Percentiles rank a stretch among this genome's conserved stretches.
Conservation (phyloP, 371 early-diverging fungal genomes). For the Rhizopus sp. region DNA sequence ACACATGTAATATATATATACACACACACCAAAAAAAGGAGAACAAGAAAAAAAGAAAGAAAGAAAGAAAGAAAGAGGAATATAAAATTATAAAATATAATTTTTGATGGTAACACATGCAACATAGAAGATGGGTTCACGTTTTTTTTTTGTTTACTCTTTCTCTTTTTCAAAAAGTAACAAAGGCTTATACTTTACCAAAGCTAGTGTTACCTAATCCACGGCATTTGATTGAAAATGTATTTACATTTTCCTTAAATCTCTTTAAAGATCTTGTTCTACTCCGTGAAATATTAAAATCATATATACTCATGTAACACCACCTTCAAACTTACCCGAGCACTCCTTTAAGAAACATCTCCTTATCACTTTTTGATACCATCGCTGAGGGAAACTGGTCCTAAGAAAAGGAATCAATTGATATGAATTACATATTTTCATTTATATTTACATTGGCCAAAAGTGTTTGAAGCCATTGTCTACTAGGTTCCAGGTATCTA, state of each 20-base stretch:
- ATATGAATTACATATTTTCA: not conserved
- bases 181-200: constrained; percentile 22
- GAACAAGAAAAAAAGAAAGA: constrained; percentile 1
- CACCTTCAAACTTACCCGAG: constrained; percentile 49
- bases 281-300: constrained; percentile 10
- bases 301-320: not conserved
- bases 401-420: constrained; percentile 27
- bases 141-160: constrained; percentile 7
- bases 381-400: constrained; percentile 66
- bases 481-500: constrained; percentile 51
- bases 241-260: constrained; percentile 57
- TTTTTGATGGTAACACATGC: constrained; percentile 2
- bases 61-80: constrained; percentile 1
- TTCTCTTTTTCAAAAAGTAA: not conserved
- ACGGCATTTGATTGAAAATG: constrained; percentile 65
- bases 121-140: not conserved
- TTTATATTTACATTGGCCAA: constrained; percentile 49
- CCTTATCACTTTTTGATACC: constrained; percentile 57
- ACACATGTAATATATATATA: not conserved
- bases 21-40: not conserved
- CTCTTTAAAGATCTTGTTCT: constrained; percentile 62
- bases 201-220: constrained; percentile 61
- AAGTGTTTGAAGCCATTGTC: constrained; percentile 60
- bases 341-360: constrained; percentile 60
- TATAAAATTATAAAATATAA: constrained; percentile 1